These are phyloP conservation scores for Neurospora sp. DNA, from an alignment of 495 filamentous ascomycete genomes.

Conservation along the genomic window DNA sequence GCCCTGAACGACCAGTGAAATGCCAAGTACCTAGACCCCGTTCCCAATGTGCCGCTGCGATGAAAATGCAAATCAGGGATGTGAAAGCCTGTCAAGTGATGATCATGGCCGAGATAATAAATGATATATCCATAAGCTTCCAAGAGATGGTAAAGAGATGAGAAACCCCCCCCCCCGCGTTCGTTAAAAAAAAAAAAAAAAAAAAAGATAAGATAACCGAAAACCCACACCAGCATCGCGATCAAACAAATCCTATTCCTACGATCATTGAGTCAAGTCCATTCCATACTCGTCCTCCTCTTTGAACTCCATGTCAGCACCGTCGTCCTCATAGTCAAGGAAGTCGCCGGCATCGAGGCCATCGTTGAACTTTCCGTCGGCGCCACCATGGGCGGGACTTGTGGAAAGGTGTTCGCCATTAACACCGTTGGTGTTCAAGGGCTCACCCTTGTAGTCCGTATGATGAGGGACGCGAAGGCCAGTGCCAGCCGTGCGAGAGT, in stretches of 20 bases:
- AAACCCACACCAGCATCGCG: background rate
- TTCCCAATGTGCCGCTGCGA: background rate
- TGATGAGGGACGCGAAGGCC: slow-evolving; percentile 86
- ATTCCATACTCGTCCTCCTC: slow-evolving; percentile 86
- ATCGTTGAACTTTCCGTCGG: slow-evolving; percentile 46
- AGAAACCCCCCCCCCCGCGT: slow-evolving; percentile 11
- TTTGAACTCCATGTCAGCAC: slow-evolving; percentile 61
- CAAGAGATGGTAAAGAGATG: slow-evolving; percentile 17
- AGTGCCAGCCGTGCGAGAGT: slow-evolving; percentile 73
- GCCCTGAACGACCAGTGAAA: slow-evolving; percentile 12
- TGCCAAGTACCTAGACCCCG: slow-evolving; percentile 6
- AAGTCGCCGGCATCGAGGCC: slow-evolving; percentile 49
- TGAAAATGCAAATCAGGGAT: slow-evolving; percentile 2
- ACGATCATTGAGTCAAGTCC: slow-evolving; percentile 43
- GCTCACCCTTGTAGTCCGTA: slow-evolving; percentile 81
- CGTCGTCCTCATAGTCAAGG: slow-evolving; percentile 60
- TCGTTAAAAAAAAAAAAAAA: background rate
- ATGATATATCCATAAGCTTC: background rate
- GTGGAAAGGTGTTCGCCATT: slow-evolving; percentile 34
- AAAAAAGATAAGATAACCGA: background rate
- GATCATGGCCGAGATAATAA: background rate
- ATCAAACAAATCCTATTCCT: background rate
- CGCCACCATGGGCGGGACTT: slow-evolving; percentile 60
- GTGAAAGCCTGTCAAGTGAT: background rate
- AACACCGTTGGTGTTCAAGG: slow-evolving; percentile 41